These are phyloP conservation scores for Funneliformis mosseae DNA, from an alignment of 192 early-diverging fungal genomes.

Conservation along the genomic window DNA sequence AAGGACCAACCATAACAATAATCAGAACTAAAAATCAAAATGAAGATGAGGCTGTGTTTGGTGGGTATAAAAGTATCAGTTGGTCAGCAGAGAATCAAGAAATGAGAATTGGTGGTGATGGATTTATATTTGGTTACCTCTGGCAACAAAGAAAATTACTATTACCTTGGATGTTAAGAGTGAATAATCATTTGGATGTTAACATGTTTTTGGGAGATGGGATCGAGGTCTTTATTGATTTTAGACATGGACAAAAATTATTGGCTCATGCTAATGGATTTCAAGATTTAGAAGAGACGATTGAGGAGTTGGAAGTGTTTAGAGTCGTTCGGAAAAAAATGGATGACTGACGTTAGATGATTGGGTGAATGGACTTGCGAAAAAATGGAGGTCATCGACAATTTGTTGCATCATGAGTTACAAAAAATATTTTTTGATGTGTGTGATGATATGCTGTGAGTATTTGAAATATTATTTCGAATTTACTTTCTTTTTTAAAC, in stretches of 20 bases:
- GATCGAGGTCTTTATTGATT: not conserved
- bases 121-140: constrained; percentile 17
- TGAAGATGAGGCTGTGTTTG: constrained; percentile 19
- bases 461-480: no score
- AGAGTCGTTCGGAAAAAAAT: not conserved
- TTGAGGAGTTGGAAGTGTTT: constrained; percentile 20
- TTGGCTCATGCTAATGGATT: constrained; percentile 19
- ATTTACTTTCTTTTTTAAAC: no score
- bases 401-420: no score
- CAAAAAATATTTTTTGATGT: no score
- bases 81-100: constrained; percentile 5
- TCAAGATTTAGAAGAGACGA: constrained; percentile 1
- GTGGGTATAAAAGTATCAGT: constrained; percentile 11
- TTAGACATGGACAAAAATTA: not conserved
- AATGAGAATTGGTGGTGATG: not conserved
- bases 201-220: constrained; percentile 12
- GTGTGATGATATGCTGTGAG: no score
- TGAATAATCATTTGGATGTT: not conserved
- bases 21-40: constrained; percentile 22
- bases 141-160: constrained; percentile 13
- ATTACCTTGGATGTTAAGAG: constrained; percentile 1
- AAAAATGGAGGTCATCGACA: no score
- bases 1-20: not conserved
- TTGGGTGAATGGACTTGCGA: no score
- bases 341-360: not conserved